These are phyloP conservation scores for Penicillium sp. DNA, from an alignment of 2,329 filamentous ascomycete genomes.

Conservation along the genomic window DNA sequence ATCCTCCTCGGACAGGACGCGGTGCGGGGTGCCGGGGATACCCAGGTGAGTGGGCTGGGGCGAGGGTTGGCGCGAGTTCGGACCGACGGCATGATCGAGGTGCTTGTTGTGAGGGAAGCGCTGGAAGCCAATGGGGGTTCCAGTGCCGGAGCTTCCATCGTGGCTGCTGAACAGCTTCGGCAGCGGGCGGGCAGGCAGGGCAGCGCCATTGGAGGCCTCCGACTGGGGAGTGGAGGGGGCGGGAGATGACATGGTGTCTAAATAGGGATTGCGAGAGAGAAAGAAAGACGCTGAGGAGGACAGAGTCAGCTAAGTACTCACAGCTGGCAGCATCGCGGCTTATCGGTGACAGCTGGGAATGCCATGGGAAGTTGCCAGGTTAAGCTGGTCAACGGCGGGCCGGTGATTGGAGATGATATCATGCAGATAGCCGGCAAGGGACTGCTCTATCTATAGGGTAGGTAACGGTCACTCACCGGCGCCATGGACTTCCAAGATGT, in stretches of 20 bases:
- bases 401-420: not conserved
- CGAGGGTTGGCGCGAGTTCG: slow-evolving; percentile 71
- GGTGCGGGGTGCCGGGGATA: slow-evolving; percentile 72
- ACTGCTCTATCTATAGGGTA: not conserved
- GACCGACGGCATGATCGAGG: slow-evolving; percentile 58
- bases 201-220: slow-evolving; percentile 32
- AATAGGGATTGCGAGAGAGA: slow-evolving; percentile 14
- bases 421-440: slow-evolving; percentile 6
- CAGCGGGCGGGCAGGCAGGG: slow-evolving; percentile 32
- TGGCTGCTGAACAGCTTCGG: slow-evolving; percentile 39
- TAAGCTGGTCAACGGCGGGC: too few species aligned
- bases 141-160: slow-evolving; percentile 42
- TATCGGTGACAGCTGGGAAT: not conserved
- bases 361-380: not conserved
- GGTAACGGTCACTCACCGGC: slow-evolving; percentile 21
- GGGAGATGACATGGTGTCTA: slow-evolving; percentile 38
- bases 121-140: slow-evolving; percentile 49
- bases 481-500: slow-evolving; percentile 26
- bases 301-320: slow-evolving; percentile 10
- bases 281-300: slow-evolving; percentile 19
- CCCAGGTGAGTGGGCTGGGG: slow-evolving; percentile 86
- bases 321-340: slow-evolving; percentile 9
- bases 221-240: slow-evolving; percentile 31
- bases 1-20: slow-evolving; percentile 82
- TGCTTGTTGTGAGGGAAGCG: slow-evolving; percentile 58